Evolutionary conservation across 352 stramenopile genomes (phyloP).

Genomic region (Phytopythium helicoides): DNA sequence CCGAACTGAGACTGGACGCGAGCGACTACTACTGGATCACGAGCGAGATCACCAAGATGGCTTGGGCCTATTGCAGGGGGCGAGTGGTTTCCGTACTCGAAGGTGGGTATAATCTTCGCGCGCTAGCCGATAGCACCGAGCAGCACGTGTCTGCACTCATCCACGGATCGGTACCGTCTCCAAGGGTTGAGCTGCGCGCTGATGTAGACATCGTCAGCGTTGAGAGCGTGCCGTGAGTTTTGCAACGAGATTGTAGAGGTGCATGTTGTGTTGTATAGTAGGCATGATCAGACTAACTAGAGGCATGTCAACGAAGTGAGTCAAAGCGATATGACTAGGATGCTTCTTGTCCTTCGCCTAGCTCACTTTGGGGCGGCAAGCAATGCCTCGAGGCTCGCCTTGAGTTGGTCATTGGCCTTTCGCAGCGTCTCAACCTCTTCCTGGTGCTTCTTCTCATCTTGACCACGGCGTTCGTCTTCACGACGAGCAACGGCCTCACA

Average conservation of each 20-base stretch:
- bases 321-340: too few species aligned
- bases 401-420: constrained; percentile 89
- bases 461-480: constrained; percentile 59
- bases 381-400: constrained; percentile 88
- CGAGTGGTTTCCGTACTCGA: constrained; percentile 56
- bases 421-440: constrained; percentile 86
- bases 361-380: constrained; percentile 63
- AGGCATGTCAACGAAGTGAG: too few species aligned
- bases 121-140: constrained; percentile 46
- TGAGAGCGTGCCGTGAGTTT: too few species aligned
- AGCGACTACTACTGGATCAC: constrained; percentile 62
- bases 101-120: constrained; percentile 49
- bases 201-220: too few species aligned
- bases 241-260: too few species aligned
- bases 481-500: constrained; percentile 59
- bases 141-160: constrained; percentile 45
- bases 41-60: constrained; percentile 29
- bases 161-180: constrained; percentile 17
- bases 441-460: constrained; percentile 84
- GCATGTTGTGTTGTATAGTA: too few species aligned
- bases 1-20: constrained; percentile 37
- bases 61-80: constrained; percentile 42
- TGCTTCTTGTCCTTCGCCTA: too few species aligned
- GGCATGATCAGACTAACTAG: too few species aligned
- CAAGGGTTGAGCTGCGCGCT: neutral